phyloP scores from a whole-genome alignment of 1,284 basidiomycete species.

The Melampsora larici-populina region DNA sequence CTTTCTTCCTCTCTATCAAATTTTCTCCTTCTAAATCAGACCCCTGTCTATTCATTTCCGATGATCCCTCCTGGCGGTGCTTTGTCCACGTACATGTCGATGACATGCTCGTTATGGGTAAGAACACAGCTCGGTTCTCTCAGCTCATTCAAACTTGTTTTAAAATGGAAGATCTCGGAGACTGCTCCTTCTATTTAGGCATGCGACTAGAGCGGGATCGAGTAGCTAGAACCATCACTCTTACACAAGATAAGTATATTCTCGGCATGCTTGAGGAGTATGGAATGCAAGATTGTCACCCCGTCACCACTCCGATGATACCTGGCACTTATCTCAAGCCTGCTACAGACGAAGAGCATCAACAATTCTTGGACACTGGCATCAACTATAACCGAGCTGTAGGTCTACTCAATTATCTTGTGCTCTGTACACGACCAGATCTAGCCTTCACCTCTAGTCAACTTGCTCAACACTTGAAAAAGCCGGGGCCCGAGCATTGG shows the following conservation, averaged over 20 bases:
- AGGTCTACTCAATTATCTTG: slow-evolving; percentile 11
- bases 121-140: neutral
- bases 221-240: too few relatives aligned
- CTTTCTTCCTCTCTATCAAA: slow-evolving; percentile 6
- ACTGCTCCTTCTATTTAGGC: too few relatives aligned
- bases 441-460: neutral
- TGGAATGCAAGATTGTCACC: neutral
- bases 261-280: neutral
- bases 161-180: neutral
- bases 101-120: neutral
- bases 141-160: neutral
- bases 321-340: neutral
- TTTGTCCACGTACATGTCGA: too few relatives aligned
- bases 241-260: too few relatives aligned
- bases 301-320: neutral
- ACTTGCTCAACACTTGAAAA: too few relatives aligned
- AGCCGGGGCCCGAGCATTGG: too few relatives aligned
- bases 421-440: slow-evolving; percentile 10
- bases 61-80: too few relatives aligned
- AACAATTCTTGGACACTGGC: neutral
- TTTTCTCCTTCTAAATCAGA: too few relatives aligned
- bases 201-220: too few relatives aligned
- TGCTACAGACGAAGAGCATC: neutral
- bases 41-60: too few relatives aligned
- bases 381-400: neutral